Evolutionary conservation across 192 early-diverging fungal species (phyloP).

Genomic region (Dissophora ornata): DNA sequence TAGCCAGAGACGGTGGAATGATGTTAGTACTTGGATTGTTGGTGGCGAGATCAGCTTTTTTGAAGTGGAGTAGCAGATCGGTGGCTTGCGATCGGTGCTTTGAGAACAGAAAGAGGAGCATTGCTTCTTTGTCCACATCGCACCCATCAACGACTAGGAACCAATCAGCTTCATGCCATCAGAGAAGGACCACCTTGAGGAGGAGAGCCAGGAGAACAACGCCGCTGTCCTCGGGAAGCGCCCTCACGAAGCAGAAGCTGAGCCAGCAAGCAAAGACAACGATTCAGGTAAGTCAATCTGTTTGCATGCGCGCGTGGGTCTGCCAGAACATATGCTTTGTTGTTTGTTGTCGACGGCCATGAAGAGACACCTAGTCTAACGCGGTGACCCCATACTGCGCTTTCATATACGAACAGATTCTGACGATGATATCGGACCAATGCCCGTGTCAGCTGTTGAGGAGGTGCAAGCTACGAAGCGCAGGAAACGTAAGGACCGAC

Average conservation of each 20-base stretch:
- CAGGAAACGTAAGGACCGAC: constrained; percentile 23
- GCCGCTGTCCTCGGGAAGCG: constrained; percentile 27
- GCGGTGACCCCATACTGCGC: too few species aligned
- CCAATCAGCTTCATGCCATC: constrained; percentile 40
- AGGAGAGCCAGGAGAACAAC: constrained; percentile 2
- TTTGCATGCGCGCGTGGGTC: neutral
- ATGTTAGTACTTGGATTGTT: too few species aligned
- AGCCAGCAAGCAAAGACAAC: neutral
- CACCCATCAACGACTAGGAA: too few species aligned
- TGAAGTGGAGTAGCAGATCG: too few species aligned
- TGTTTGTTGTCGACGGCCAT: too few species aligned
- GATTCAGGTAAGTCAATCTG: constrained; percentile 35
- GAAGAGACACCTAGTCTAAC: too few species aligned
- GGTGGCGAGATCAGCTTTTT: too few species aligned
- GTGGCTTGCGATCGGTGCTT: too few species aligned
- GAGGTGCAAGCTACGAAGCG: constrained; percentile 27
- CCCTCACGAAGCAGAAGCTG: constrained; percentile 14
- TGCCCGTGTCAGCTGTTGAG: constrained; percentile 35
- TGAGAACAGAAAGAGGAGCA: too few species aligned
- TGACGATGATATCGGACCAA: constrained; percentile 48
- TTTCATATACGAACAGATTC: constrained; percentile 13
- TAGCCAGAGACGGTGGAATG: too few species aligned
- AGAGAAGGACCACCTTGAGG: constrained; percentile 18
- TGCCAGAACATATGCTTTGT: too few species aligned
- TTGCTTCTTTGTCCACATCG: too few species aligned